Conservation (phyloP, 225 moss, liverwort and hornwort species). For the Pseudisothecium myosuroides region DNA sequence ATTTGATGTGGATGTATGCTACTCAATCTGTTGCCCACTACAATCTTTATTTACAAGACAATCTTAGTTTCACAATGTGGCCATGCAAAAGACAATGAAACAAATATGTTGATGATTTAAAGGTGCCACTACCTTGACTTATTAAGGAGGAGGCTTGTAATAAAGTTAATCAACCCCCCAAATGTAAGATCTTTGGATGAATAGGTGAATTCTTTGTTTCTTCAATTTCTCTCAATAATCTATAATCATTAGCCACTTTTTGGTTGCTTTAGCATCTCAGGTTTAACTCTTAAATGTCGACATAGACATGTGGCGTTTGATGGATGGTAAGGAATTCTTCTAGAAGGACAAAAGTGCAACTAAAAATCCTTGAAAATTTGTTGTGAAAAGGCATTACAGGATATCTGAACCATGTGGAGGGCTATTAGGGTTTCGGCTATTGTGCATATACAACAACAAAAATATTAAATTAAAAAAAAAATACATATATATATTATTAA, state of each 20-base stretch:
- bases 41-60: background rate
- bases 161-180: background rate
- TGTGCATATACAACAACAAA: no score
- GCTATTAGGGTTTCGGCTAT: no score
- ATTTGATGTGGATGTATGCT: background rate
- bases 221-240: background rate
- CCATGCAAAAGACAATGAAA: background rate
- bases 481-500: no score
- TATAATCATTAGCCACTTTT: background rate
- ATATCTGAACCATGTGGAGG: no score
- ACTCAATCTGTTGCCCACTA: background rate
- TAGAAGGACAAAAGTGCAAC: no score
- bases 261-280: background rate
- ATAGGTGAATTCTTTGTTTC: background rate
- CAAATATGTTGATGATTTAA: background rate
- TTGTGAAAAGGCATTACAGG: no score
- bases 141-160: accelerated
- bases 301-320: no score
- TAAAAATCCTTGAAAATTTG: no score
- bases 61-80: background rate
- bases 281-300: no score
- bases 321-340: no score
- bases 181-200: background rate
- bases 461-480: no score
- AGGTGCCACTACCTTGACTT: background rate